phyloP scores from a whole-genome alignment of 106 monocot species.

The Dendrobium catenatum region DNA sequence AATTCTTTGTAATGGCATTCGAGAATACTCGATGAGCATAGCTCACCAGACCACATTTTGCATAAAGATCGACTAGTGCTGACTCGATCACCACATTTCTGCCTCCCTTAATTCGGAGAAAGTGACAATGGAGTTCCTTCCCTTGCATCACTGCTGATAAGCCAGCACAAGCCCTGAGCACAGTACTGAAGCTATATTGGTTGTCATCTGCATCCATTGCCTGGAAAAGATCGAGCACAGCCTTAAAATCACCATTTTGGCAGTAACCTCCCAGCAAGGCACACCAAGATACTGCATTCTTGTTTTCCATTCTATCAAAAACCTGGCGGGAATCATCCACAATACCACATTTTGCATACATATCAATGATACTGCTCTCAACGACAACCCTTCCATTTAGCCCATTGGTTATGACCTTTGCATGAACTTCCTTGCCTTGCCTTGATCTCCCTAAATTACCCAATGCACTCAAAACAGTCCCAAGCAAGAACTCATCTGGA shows the following conservation, averaged over 20 bases:
- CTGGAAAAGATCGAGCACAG: constrained; percentile 49
- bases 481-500: constrained; percentile 56
- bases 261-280: constrained; percentile 82
- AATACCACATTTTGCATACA: constrained; percentile 75
- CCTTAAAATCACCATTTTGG: constrained; percentile 40
- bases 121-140: constrained; percentile 67
- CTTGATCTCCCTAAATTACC: constrained; percentile 49
- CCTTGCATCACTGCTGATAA: constrained; percentile 44
- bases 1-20: constrained; percentile 27
- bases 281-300: constrained; percentile 81
- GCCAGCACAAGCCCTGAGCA: constrained; percentile 82
- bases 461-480: constrained; percentile 51
- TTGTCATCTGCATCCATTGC: constrained; percentile 52
- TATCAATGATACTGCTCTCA: constrained; percentile 68
- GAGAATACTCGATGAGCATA: constrained; percentile 49
- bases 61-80: constrained; percentile 77
- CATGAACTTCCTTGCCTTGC: constrained; percentile 73
- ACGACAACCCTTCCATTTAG: constrained; percentile 62
- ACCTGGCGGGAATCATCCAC: constrained; percentile 46
- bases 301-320: constrained; percentile 63
- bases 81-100: constrained; percentile 69
- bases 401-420: constrained; percentile 40
- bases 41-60: constrained; percentile 68
- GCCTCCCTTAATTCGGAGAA: constrained; percentile 36
- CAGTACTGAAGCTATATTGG: constrained; percentile 57